Percentiles rank a stretch among this genome's conserved stretches.
phyloP scores from a whole-genome alignment of 768 basidiomycete genomes.

The Leccinum variicolor region DNA sequence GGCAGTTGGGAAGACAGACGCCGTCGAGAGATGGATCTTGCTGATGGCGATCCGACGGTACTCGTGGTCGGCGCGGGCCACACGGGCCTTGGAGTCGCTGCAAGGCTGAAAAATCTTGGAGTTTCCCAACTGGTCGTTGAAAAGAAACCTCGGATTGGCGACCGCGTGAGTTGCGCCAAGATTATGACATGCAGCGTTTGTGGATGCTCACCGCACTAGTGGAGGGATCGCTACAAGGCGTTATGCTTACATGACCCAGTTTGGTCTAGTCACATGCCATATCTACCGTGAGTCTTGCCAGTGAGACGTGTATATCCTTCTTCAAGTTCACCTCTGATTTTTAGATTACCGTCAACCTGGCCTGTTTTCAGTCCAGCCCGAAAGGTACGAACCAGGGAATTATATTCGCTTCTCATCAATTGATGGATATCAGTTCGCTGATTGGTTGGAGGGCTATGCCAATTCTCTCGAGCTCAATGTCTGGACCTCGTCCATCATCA shows the following conservation, averaged over 20 bases:
- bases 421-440: constrained; percentile 45
- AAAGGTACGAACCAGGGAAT: constrained; percentile 34
- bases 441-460: constrained; percentile 65
- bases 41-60: constrained; percentile 51
- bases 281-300: constrained; percentile 40
- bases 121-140: constrained; percentile 58
- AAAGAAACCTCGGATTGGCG: constrained; percentile 47
- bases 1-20: constrained; percentile 54
- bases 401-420: not conserved
- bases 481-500: constrained; percentile 52
- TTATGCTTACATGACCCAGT: constrained; percentile 53
- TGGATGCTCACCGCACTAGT: constrained; percentile 21
- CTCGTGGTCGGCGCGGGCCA: constrained; percentile 66
- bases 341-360: constrained; percentile 57
- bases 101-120: constrained; percentile 59
- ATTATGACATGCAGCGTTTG: too few species aligned
- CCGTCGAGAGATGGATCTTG: constrained; percentile 42
- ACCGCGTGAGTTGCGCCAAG: constrained; percentile 29
- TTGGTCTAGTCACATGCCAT: constrained; percentile 56
- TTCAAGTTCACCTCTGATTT: not conserved
- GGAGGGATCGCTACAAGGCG: constrained; percentile 58
- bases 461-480: constrained; percentile 57
- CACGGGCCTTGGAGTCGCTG: constrained; percentile 61
- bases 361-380: constrained; percentile 48
- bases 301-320: not conserved